These are phyloP conservation scores for Nannochloropsis gaditana DNA, from an alignment of 108 stramenopile species.

Conservation along the genomic window DNA sequence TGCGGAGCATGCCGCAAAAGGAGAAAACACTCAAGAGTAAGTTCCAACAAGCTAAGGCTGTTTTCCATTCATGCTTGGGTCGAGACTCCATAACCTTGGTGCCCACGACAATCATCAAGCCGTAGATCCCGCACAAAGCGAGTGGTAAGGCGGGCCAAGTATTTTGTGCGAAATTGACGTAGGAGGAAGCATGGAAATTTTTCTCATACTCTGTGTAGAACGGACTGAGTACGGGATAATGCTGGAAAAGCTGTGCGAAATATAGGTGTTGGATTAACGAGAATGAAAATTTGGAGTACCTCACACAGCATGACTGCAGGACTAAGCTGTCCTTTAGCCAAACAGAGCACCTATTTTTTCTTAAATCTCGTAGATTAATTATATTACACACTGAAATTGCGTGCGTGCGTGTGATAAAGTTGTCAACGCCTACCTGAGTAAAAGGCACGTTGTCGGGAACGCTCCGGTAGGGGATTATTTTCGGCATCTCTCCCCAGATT, in stretches of 20 bases:
- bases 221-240: conserved; percentile 20
- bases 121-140: background rate
- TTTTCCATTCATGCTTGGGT: conserved; percentile 20
- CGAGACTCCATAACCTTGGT: background rate
- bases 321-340: no score
- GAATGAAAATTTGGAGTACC: conserved; percentile 18
- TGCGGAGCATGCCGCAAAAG: background rate
- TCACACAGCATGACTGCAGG: no score
- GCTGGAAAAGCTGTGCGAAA: conserved; percentile 33
- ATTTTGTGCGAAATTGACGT: conserved; percentile 14
- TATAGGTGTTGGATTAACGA: background rate
- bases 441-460: background rate
- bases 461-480: background rate
- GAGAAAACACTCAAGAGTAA: background rate
- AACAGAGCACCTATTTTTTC: no score
- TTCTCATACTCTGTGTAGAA: conserved; percentile 31
- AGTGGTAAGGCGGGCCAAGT: conserved; percentile 13
- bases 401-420: background rate
- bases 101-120: background rate
- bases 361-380: no score
- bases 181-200: conserved; percentile 15
- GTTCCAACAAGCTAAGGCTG: background rate
- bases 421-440: background rate
- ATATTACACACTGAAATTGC: no score
- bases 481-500: background rate